Conservation (phyloP, 164 flowering plant genomes). For the Taxillus chinensis region DNA sequence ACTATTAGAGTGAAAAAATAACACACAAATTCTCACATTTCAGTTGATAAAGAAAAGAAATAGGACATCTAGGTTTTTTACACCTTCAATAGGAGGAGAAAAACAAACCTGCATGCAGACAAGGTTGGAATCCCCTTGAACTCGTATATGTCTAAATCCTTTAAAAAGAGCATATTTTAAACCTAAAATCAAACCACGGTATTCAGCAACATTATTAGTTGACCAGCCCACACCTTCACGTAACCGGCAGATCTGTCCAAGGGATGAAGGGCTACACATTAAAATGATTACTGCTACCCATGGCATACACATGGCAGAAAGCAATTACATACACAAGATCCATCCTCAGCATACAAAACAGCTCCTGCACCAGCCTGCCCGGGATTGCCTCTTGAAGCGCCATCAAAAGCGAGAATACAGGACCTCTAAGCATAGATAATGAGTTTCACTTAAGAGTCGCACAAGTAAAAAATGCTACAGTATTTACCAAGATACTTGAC, state of each 20-base stretch:
- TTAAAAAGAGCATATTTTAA: constrained; percentile 1
- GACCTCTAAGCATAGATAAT: neutral
- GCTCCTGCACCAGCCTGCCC: constrained; percentile 6
- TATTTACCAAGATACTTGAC: too few species aligned
- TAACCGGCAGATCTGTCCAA: neutral
- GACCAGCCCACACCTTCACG: constrained; percentile 4
- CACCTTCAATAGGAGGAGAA: neutral
- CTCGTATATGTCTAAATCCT: neutral
- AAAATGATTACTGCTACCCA: neutral
- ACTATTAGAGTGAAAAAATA: neutral
- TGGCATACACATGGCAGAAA: neutral
- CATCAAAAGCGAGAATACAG: constrained; percentile 2
- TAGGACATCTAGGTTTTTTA: too few species aligned
- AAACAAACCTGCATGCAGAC: constrained; percentile 7
- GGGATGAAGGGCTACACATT: neutral
- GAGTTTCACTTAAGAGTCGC: neutral
- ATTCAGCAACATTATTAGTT: constrained; percentile 7
- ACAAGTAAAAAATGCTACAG: too few species aligned
- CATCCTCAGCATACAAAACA: neutral
- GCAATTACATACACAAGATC: constrained; percentile 1
- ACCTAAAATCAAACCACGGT: constrained; percentile 1
- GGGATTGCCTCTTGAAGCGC: constrained; percentile 7
- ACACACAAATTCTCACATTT: neutral
- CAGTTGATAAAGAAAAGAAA: neutral
- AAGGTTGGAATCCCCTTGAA: constrained; percentile 4